A percentile compares a stretch with the other conserved stretches of the same genome.
Evolutionary conservation across 2,329 filamentous ascomycete genomes (phyloP).

Genomic region (Fusarium sambucinum): DNA sequence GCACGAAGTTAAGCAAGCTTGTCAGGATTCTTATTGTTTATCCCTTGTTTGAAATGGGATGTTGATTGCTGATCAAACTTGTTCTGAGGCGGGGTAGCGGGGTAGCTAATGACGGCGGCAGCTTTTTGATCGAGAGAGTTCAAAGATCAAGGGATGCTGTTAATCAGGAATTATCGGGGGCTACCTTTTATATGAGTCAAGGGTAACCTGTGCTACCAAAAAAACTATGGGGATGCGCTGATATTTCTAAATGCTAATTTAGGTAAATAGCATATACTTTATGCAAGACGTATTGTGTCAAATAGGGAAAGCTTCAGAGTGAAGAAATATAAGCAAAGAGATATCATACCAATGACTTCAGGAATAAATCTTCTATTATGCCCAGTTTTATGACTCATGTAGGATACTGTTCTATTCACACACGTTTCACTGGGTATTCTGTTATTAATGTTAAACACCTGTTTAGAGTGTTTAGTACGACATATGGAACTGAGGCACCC

Average conservation of each 20-base stretch:
- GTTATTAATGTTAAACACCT: background rate
- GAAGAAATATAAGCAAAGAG: background rate
- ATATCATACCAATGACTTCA: background rate
- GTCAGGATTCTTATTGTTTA: slow-evolving; percentile 1
- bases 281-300: background rate
- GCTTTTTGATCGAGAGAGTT: slow-evolving; percentile 10
- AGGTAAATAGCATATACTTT: background rate
- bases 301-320: background rate
- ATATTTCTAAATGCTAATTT: background rate
- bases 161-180: slow-evolving; percentile 24
- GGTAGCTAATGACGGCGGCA: slow-evolving; percentile 49
- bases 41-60: slow-evolving; percentile 8
- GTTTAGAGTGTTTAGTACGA: background rate
- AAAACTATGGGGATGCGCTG: background rate
- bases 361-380: background rate
- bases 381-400: background rate
- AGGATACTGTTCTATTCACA: background rate
- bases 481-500: slow-evolving; percentile 6
- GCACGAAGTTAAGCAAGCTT: background rate
- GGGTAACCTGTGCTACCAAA: background rate
- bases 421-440: background rate
- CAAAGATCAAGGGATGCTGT: slow-evolving; percentile 8
- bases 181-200: slow-evolving; percentile 10
- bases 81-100: slow-evolving; percentile 55
- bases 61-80: slow-evolving; percentile 41